A percentile compares a stretch with the other conserved stretches of the same genome.
phyloP scores from a whole-genome alignment of 305 asterid species.

The Fraxinus baroniana region DNA sequence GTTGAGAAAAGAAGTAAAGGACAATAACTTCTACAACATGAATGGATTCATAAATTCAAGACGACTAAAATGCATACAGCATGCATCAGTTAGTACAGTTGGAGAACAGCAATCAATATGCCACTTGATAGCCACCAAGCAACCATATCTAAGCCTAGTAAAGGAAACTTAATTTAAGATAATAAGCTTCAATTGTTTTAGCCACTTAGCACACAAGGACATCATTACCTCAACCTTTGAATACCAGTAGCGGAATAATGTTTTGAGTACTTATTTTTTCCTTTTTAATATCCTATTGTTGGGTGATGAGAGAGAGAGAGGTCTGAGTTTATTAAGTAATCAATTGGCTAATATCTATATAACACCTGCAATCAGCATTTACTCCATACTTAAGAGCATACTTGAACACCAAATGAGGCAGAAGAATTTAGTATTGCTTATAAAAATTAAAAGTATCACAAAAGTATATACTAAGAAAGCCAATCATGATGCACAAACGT shows the following conservation, averaged over 20 bases:
- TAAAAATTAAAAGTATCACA: neutral
- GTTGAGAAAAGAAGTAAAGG: slow-evolving; percentile 6
- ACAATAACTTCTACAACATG: slow-evolving; percentile 1
- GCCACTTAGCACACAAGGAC: neutral
- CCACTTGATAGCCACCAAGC: neutral
- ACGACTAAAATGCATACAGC: neutral
- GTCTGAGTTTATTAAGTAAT: neutral
- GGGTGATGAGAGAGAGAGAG: neutral
- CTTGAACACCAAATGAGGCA: neutral
- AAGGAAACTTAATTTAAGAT: neutral
- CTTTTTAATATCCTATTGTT: neutral
- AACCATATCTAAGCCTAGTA: neutral
- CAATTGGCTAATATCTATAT: neutral
- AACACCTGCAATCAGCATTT: neutral
- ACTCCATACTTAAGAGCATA: neutral
- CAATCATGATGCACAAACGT: neutral
- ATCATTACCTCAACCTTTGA: neutral
- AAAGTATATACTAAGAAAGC: neutral
- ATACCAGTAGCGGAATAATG: neutral
- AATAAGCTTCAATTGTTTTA: neutral
- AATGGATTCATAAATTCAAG: neutral
- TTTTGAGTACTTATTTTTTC: neutral
- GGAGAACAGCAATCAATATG: neutral
- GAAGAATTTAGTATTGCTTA: neutral
- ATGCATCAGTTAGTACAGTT: neutral